Base-by-base conservation (phyloP, 768 basidiomycete genomes). In the Coprinopsis sp. region DNA sequence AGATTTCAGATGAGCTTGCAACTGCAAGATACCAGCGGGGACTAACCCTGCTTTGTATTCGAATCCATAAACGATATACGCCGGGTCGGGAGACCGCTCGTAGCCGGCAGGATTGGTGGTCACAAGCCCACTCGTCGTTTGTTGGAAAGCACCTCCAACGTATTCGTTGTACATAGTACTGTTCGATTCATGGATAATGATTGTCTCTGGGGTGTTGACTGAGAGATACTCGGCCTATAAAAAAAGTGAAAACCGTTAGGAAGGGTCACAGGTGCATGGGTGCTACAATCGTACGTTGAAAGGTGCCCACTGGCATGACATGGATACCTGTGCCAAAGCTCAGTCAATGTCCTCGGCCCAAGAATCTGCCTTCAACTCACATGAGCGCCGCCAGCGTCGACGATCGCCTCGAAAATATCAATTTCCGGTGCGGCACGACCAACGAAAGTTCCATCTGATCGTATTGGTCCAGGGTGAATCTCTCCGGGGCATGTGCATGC, bases 101-200 rank as follows among this genome's bases (percentile, higher is more conserved):
- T 91, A 91, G 60, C 86, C 87, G 27, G 66, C 51, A 55, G 77
- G 78, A 56, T 90, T 71, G 4, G 84, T 84, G 2, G 63, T 51
- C 0, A 79, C 73, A 7, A 90, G 66, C 8, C 76, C 81, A 16
- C 85, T 88, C 3, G 84, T 81, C 16, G 85, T 82, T 62, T 90
- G 84, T 57, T 91, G 89, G 54, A 75, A 77, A 6, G 69, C 74
- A 62, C 83, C 84, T 31, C 88, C 88, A 16, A 59, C 68, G 56
- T 81, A 87, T 5, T 72, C 51, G 54, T 87, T 86, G 34, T 80
- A 60, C 8, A 56, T 23, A 0, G 78, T 79, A 13, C 63, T 55
- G 6, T 67, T 59, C 0, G 68, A 51, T 53, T 88, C 71, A 21
- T 68, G 56, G 43, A 85, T 81, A 43, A 63, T 56, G 19, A 76